Evolutionary conservation across 305 asterid species (phyloP).

Genomic region (Solanum chacoense): DNA sequence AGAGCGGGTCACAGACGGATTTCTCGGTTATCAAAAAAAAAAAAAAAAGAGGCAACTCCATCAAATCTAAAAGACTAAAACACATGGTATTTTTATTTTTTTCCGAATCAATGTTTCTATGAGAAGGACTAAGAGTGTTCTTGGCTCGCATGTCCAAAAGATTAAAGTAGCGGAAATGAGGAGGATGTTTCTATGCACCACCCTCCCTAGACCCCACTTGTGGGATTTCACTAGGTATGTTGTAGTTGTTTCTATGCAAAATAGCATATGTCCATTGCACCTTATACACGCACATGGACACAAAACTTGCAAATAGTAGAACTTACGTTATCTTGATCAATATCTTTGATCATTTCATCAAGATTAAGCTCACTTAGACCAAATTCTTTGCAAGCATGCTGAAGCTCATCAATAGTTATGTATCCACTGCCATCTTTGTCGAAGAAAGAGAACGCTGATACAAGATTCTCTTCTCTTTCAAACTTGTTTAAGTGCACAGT

Average conservation of each 20-base stretch:
- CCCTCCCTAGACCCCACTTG: neutral
- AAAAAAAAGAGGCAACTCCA: neutral
- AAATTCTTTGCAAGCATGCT: constrained; percentile 81
- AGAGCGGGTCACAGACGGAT: too few species aligned
- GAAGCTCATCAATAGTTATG: constrained; percentile 84
- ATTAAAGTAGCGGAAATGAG: neutral
- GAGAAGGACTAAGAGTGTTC: neutral
- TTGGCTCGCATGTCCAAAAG: neutral
- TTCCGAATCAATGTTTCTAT: neutral
- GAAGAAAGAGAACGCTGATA: constrained; percentile 69
- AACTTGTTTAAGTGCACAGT: neutral
- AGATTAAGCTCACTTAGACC: constrained; percentile 71
- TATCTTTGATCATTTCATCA: constrained; percentile 74
- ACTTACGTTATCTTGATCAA: constrained; percentile 78
- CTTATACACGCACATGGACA: neutral
- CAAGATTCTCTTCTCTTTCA: neutral
- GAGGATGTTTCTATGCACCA: neutral
- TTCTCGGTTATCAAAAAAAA: too few species aligned
- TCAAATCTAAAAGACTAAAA: neutral
- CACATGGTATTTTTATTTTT: neutral
- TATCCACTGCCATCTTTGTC: constrained; percentile 84
- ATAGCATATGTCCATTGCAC: neutral
- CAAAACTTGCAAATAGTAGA: neutral
- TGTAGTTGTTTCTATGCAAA: neutral
- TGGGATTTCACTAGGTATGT: neutral